Conservation (phyloP, 2,329 filamentous ascomycete genomes). For the Chaetomium strumarium region DNA sequence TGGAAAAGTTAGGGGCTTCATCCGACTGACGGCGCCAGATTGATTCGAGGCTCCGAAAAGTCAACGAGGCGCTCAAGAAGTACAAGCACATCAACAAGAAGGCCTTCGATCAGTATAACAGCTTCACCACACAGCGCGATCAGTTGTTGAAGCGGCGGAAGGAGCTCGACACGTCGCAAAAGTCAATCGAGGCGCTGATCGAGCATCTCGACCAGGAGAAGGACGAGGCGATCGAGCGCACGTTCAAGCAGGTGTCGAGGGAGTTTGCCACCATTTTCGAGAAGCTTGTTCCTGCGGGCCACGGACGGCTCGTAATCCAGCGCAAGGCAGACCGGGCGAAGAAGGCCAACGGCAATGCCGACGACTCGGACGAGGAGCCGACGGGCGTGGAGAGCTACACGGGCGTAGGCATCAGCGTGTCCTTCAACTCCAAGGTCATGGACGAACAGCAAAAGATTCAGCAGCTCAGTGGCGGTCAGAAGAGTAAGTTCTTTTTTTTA, state of each 20-base stretch:
- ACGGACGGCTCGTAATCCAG: constrained; percentile 88
- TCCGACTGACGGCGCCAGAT: constrained; percentile 38
- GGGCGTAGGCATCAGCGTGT: constrained; percentile 93
- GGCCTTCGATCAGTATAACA: constrained; percentile 97
- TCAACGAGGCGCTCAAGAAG: constrained; percentile 89
- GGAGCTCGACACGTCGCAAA: constrained; percentile 81
- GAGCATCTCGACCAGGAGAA: constrained; percentile 90
- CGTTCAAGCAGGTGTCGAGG: constrained; percentile 93
- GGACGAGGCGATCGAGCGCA: constrained; percentile 95
- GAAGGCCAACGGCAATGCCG: constrained; percentile 35
- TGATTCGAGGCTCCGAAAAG: constrained; percentile 71
- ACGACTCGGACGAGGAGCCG: constrained; percentile 65
- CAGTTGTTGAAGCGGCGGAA: constrained; percentile 75
- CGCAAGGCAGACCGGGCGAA: constrained; percentile 69
- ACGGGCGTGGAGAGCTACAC: constrained; percentile 88
- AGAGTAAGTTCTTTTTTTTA: constrained; percentile 58
- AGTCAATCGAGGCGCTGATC: constrained; percentile 87
- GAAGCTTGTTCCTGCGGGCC: constrained; percentile 88
- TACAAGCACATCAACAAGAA: constrained; percentile 99
- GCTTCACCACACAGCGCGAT: constrained; percentile 88
- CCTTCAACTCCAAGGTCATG: constrained; percentile 92
- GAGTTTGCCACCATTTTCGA: constrained; percentile 93
- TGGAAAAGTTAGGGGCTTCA: constrained; percentile 13
- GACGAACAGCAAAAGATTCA: constrained; percentile 98
- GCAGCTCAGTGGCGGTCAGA: constrained; percentile 94